phyloP scores from a whole-genome alignment of 768 basidiomycete genomes.

The Candolleomyces eurysporus region DNA sequence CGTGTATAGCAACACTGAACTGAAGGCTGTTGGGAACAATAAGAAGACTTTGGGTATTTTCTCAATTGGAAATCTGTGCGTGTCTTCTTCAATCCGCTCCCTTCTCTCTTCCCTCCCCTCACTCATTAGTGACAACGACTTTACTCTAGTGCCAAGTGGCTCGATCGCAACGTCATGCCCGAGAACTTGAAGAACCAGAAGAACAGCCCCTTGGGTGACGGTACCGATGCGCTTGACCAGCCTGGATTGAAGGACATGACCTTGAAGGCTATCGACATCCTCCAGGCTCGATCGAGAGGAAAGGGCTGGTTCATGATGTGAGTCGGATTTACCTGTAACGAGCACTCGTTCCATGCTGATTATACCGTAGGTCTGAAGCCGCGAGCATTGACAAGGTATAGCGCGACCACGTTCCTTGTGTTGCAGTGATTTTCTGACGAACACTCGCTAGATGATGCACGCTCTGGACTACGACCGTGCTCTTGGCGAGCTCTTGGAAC shows the following conservation, averaged over 20 bases:
- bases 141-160: not conserved
- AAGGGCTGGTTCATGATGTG: conserved; percentile 47
- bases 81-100: not conserved
- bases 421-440: not conserved
- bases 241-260: conserved; percentile 51
- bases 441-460: conserved; percentile 40
- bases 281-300: conserved; percentile 35
- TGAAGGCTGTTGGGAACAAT: conserved; percentile 27
- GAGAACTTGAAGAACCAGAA: conserved; percentile 35
- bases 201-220: conserved; percentile 41
- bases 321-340: not conserved
- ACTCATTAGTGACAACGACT: not conserved
- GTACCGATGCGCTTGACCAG: conserved; percentile 40
- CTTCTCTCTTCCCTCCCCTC: too few relatives aligned
- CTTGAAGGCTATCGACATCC: conserved; percentile 43
- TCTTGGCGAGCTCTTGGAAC: conserved; percentile 42
- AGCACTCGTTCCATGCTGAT: not conserved
- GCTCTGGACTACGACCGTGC: conserved; percentile 46
- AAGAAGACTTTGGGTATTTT: conserved; percentile 45
- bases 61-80: conserved; percentile 31
- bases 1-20: conserved; percentile 33
- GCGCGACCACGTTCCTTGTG: not conserved
- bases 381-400: conserved; percentile 42
- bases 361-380: conserved; percentile 33
- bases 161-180: conserved; percentile 25